Base-by-base conservation (phyloP, 495 filamentous ascomycete species). In the Penicillium herquei region DNA sequence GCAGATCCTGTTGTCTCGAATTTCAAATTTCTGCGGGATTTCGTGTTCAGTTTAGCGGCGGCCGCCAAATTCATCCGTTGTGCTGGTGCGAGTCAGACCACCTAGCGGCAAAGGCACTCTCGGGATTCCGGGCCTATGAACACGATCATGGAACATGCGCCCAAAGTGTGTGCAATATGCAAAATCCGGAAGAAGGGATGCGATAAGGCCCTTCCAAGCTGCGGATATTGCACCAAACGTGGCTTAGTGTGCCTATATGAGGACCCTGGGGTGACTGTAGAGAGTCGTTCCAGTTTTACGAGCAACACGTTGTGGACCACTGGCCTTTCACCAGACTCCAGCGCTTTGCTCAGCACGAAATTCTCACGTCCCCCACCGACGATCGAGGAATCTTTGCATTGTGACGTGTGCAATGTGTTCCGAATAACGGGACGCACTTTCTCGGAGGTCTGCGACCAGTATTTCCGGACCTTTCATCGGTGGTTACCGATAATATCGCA, bases 131-230 rank as follows among this genome's bases (percentile, higher is more conserved):
- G 21, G 21, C 21, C 21, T 4, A 26, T 26, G 2, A 26, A 26
- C 21, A 26, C 21, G 21, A 18, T 6, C 12, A 42, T 54, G 51
- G 51, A 54, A 8, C 51, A 31, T 16, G 51, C 51, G 4, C 41
- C 32, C 17, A 41, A 32, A 39, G 51, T 46, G 17, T 75, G 72
- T 49, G 41, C 48, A n/a, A 63, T 53, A 14, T 76, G 71, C 51
- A 70, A 68, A 49, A 26, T 47, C 13, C 65, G 68, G 18, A 76
- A 76, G 59, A 69, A 69, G 43, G 61, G 67, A 21, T 76, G 73
- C 39, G 68, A 67, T 55, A 76, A 76, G 47, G 49, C 54, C 2
- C 52, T 73, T 35, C 73, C 73, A 9, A 47, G 40, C 9, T 76
- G 73, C 52, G 64, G 61, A n/a, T 68, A 63, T 37, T 72, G 55